phyloP scores from a whole-genome alignment of 2,329 filamentous ascomycete genomes.

The Dactylella cylindrospora region DNA sequence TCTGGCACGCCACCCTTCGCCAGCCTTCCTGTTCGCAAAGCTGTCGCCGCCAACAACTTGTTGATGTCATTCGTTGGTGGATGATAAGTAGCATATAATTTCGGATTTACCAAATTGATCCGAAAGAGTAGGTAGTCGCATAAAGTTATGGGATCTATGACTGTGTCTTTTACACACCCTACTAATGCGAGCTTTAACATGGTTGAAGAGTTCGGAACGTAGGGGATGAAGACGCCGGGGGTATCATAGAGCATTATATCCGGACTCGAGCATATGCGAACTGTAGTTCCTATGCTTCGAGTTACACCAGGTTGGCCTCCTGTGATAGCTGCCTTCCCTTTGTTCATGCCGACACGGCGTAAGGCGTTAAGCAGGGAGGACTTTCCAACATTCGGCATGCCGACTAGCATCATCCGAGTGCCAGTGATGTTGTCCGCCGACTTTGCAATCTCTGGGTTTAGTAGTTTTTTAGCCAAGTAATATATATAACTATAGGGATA shows the following conservation, averaged over 20 bases:
- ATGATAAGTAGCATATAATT: conserved; percentile 65
- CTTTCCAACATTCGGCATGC: conserved; percentile 98
- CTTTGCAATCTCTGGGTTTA: conserved; percentile 43
- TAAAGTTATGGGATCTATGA: conserved; percentile 74
- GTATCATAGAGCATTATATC: conserved; percentile 83
- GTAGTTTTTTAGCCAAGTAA: neutral
- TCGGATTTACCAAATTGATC: conserved; percentile 69
- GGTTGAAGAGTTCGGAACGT: conserved; percentile 76
- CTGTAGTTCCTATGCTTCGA: conserved; percentile 75
- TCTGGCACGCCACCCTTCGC: conserved; percentile 71
- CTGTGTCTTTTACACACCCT: conserved; percentile 84
- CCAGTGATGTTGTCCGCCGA: conserved; percentile 67
- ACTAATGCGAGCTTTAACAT: conserved; percentile 96
- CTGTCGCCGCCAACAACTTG: conserved; percentile 70
- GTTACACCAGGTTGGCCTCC: conserved; percentile 89
- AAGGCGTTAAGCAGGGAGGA: conserved; percentile 89
- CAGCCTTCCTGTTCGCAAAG: conserved; percentile 72
- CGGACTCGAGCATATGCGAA: conserved; percentile 70
- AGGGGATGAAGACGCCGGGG: conserved; percentile 92
- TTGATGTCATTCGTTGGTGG: conserved; percentile 81
- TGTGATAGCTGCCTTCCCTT: conserved; percentile 74
- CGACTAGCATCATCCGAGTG: conserved; percentile 82
- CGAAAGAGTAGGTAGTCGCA: conserved; percentile 89
- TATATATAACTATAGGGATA: neutral
- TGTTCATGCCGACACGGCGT: conserved; percentile 66